These are phyloP conservation scores for Arthrocladium fulminans DNA, from an alignment of 2,329 filamentous ascomycete species.

Conservation along the genomic window DNA sequence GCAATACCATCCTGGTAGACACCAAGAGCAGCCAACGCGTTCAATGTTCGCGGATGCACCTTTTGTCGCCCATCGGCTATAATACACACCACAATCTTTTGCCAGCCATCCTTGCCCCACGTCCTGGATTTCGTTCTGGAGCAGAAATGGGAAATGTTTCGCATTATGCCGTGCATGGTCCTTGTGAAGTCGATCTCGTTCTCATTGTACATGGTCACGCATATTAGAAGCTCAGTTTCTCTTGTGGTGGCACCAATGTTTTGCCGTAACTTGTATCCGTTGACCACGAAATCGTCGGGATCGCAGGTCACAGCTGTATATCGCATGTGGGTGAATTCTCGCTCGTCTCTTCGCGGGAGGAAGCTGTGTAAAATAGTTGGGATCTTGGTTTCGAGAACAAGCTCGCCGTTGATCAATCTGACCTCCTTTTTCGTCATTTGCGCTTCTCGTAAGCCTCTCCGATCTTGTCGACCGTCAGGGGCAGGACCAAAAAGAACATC, in stretches of 20 bases:
- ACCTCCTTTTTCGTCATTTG: constrained; percentile 93
- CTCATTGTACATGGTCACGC: constrained; percentile 98
- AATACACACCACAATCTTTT: constrained; percentile 97
- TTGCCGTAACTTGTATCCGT: constrained; percentile 87
- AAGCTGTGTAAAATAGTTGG: constrained; percentile 98
- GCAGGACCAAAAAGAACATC: constrained; percentile 73
- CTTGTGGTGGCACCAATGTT: constrained; percentile 73
- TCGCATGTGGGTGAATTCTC: constrained; percentile 97
- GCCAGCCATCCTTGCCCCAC: constrained; percentile 95
- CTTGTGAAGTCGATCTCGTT: constrained; percentile 93
- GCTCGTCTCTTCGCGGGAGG: constrained; percentile 79
- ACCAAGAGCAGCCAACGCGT: constrained; percentile 90
- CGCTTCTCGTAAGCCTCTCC: constrained; percentile 74
- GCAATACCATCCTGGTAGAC: constrained; percentile 98
- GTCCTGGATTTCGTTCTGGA: constrained; percentile 83
- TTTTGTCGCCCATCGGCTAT: constrained; percentile 90
- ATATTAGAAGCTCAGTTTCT: constrained; percentile 93
- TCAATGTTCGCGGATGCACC: constrained; percentile 85
- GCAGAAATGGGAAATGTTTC: constrained; percentile 96
- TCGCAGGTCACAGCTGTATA: constrained; percentile 98
- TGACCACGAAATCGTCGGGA: constrained; percentile 81
- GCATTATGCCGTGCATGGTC: constrained; percentile 98
- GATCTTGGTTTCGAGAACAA: constrained; percentile 97
- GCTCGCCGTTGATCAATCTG: constrained; percentile 90
- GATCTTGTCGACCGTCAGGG: constrained; percentile 75